Evolutionary conservation across 2,329 filamentous ascomycete genomes (phyloP).

Genomic region (Pseudocercospora fuligena): DNA sequence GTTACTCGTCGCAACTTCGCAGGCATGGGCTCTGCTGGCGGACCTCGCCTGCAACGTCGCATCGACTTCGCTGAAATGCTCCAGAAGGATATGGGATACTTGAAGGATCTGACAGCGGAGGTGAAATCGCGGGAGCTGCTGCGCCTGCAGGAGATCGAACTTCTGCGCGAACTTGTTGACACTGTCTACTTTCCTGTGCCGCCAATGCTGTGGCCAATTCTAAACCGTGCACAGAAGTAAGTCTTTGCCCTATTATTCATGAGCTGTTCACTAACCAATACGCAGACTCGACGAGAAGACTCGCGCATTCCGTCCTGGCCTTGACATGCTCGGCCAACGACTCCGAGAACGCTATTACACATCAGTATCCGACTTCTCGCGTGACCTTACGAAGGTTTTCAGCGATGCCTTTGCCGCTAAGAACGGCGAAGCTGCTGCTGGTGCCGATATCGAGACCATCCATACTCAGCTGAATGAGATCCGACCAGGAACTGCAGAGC

Average conservation of each 20-base stretch:
- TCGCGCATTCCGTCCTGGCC: constrained; percentile 58
- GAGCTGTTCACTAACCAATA: constrained; percentile 44
- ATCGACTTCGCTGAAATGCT: constrained; percentile 86
- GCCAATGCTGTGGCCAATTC: constrained; percentile 73
- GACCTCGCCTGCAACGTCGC: constrained; percentile 74
- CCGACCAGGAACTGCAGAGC: constrained; percentile 43
- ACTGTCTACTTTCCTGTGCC: constrained; percentile 89
- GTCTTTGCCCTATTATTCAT: constrained; percentile 47
- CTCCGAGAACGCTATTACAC: constrained; percentile 63
- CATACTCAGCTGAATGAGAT: constrained; percentile 48
- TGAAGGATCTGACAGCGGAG: constrained; percentile 71
- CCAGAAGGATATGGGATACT: constrained; percentile 74
- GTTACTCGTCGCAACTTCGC: constrained; percentile 93
- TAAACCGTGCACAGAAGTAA: constrained; percentile 82
- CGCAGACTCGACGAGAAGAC: constrained; percentile 64
- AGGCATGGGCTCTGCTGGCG: constrained; percentile 87
- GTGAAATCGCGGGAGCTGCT: constrained; percentile 76
- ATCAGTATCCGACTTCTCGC: constrained; percentile 64
- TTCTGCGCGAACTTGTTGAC: constrained; percentile 81
- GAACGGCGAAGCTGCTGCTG: constrained; percentile 32
- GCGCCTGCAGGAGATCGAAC: constrained; percentile 76
- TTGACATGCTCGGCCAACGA: constrained; percentile 58
- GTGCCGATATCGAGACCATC: constrained; percentile 40
- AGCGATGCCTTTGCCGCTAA: constrained; percentile 54
- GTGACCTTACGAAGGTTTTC: constrained; percentile 62